Conservation (phyloP, 345 rosid species). For the Cardamine occulta region DNA sequence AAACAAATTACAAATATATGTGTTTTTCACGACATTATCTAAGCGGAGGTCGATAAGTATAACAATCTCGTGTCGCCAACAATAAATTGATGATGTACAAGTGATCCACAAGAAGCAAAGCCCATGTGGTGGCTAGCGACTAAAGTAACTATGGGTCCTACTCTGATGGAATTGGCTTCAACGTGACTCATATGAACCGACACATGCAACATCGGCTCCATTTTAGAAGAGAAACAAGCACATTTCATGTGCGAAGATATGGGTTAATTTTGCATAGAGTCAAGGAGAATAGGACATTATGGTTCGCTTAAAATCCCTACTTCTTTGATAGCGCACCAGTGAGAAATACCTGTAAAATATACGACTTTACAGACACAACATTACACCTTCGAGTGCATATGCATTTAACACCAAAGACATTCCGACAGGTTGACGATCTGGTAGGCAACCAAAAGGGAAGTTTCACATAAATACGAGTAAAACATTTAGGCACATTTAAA, state of each 20-base stretch:
- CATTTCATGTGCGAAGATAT: neutral
- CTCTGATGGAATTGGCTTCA: conserved; percentile 17
- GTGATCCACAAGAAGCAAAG: conserved; percentile 6
- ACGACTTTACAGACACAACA: neutral
- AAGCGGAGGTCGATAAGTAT: neutral
- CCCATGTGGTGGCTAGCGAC: conserved; percentile 32
- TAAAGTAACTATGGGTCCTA: conserved; percentile 26
- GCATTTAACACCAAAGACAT: neutral
- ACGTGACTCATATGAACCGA: conserved; percentile 35
- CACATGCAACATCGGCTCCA: neutral
- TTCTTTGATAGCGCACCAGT: neutral
- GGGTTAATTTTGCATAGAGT: neutral
- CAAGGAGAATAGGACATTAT: neutral
- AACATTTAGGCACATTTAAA: neutral
- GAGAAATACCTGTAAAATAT: neutral
- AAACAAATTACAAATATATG: neutral
- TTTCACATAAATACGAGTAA: neutral
- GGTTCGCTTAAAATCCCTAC: neutral
- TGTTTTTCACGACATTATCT: neutral
- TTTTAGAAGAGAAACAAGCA: neutral
- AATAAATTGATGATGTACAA: conserved; percentile 7
- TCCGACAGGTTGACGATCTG: neutral
- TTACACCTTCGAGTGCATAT: neutral
- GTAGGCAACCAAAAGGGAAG: conserved; percentile 3
- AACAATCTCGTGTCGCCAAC: conserved; percentile 13